These are phyloP conservation scores for Zalaria sp. DNA, from an alignment of 2,329 filamentous ascomycete species.

Conservation along the genomic window DNA sequence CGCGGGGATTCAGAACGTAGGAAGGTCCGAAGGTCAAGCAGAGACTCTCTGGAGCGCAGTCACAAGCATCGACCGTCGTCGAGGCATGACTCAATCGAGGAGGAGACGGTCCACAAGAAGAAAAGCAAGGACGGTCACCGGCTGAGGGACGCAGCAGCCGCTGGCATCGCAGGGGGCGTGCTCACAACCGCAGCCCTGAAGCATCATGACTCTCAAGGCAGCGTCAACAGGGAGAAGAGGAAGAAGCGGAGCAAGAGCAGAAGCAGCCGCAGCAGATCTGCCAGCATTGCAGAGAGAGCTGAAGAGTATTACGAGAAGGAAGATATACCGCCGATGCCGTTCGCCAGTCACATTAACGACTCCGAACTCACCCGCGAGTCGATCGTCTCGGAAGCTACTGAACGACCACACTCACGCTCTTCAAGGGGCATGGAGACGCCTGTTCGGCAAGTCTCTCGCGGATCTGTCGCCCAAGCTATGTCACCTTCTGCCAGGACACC, in stretches of 20 bases:
- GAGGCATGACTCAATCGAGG: conserved; percentile 4
- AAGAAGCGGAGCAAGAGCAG: conserved; percentile 33
- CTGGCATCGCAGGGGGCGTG: conserved; percentile 39
- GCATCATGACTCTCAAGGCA: conserved; percentile 51
- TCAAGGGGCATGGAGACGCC: conserved; percentile 42
- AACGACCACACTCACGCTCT: conserved; percentile 54
- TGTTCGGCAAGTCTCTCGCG: conserved; percentile 49
- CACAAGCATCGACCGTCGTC: conserved; percentile 7
- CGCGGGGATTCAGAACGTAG: conserved; percentile 37
- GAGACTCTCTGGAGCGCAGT: conserved; percentile 23
- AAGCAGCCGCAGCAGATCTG: conserved; percentile 37
- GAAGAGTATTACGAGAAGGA: conserved; percentile 35
- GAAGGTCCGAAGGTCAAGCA: conserved; percentile 41
- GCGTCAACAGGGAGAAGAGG: conserved; percentile 27
- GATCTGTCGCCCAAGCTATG: conserved; percentile 34
- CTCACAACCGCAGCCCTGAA: conserved; percentile 49
- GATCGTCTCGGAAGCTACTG: conserved; percentile 68
- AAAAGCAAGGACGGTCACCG: conserved; percentile 36
- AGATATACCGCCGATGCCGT: conserved; percentile 66
- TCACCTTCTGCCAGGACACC: conserved; percentile 46
- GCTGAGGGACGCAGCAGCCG: conserved; percentile 38
- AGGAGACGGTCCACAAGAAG: conserved; percentile 20
- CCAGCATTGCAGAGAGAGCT: conserved; percentile 36
- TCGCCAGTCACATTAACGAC: conserved; percentile 72
- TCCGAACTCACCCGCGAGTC: conserved; percentile 83